Evolutionary conservation across 2,329 filamentous ascomycete genomes (phyloP).

Genomic region (Cordyceps tenuipes): DNA sequence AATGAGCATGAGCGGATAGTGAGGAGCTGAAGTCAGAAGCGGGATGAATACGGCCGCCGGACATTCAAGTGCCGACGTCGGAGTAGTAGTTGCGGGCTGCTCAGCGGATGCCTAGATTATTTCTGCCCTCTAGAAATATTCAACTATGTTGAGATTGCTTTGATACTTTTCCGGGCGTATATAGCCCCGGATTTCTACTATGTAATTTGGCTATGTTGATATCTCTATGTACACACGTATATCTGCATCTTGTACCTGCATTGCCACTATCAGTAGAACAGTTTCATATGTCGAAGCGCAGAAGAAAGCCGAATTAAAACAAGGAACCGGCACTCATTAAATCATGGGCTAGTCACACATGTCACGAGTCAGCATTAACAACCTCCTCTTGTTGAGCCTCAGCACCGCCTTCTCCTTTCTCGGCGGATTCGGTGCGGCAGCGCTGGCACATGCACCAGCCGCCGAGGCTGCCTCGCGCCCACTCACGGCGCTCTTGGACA

Average conservation of each 20-base stretch:
- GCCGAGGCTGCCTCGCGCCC: conserved; percentile 79
- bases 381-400: background rate
- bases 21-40: background rate
- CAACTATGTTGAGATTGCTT: background rate
- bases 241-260: background rate
- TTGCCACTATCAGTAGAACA: background rate
- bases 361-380: background rate
- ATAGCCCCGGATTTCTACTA: background rate
- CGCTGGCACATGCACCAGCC: conserved; percentile 81
- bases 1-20: background rate
- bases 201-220: background rate
- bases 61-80: no score
- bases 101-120: no score
- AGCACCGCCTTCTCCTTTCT: background rate
- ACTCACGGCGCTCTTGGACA: conserved; percentile 76
- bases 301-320: no score
- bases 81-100: no score
- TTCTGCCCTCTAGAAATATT: no score
- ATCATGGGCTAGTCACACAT: background rate
- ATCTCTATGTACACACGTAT: background rate
- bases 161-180: background rate
- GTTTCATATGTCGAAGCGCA: background rate
- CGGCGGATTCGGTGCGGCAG: conserved; percentile 62
- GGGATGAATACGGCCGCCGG: background rate
- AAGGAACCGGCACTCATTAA: no score